Evolutionary conservation across 495 filamentous ascomycete species (phyloP), one percentile per base, ranked within the genome.

Genomic region (Durotheca rogersii): DNA sequence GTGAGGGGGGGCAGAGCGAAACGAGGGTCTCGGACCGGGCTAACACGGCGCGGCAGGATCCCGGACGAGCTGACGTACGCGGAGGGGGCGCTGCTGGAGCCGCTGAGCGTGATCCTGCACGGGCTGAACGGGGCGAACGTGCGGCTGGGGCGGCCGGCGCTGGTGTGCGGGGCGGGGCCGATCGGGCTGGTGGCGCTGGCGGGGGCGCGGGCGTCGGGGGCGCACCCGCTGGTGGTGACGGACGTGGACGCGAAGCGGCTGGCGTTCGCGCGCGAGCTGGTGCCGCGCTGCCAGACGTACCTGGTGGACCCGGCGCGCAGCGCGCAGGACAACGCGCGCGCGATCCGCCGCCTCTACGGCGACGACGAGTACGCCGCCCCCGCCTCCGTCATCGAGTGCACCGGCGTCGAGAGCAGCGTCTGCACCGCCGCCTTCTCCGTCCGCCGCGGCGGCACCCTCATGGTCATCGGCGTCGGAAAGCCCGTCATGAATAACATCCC

Each of bases 401-500:
- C 82, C 0, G 81, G 83, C 0, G 78, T 83, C 0, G 79, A 85
- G 52, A 80, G 70, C 53, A 81, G 77, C 54, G 68, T 86, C 9
- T 68, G 70, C 42, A 82, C 78, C 1, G 81, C 81, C 1, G 72
- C 71, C 4, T 82, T 73, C 58, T 69, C 72, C n/a, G 77, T 69
- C n/a, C 70, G 79, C 19, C 67, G 78, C 42, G 81, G 81, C 12
- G 82, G 83, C 1, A 72, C 72, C 0, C 69, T 85, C 17, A 79
- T 84, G 68, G 81, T 84, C 1, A 80, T 85, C 53, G 83, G 83
- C 0, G 81, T 85, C 1, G 81, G 82, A 4, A 79, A 73, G 41
- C 61, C 72, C 12, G 70, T 78, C 12, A 79, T 85, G 74, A 79
- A 83, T 55, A 81, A 82, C 31, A 50, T 85, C 10, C 83, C 81